Evolutionary conservation across 1,139 yeast genomes (phyloP), one percentile per base, ranked within the genome.

Genomic region (Suhomyces bokatorum): DNA sequence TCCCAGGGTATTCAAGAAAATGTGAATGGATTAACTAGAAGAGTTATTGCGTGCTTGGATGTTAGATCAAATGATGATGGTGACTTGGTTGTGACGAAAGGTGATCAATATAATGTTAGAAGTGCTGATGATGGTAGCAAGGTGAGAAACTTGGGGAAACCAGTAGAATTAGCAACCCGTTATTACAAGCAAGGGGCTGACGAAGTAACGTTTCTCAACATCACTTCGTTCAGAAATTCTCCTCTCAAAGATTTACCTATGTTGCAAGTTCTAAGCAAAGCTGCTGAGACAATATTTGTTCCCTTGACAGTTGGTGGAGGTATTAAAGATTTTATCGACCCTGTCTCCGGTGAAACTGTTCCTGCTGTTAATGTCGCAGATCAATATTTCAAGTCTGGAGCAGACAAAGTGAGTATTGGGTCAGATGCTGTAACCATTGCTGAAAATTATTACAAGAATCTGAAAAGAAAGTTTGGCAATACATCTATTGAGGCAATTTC

Each of bases 281-380:
- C 98, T 0, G 95, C 97, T 9, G 86, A 87, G 64, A 84, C 95
- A 0, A 87, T 93, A 40, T 93, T 93, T 67, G 99, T 93, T 12
- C 99, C 99, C 5, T 74, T 93, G 52, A 93, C 99, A 0, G 97
- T 93, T 36, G 99, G 99, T 35, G 99, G 99, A 43, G 99, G 99
- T 40, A 93, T 93, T 52, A 85, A 88, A 54, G 98, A 93, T 62
- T 80, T 88, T 57, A 74, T 78, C 27, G 98, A 93, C 56, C 95
- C 96, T 0, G 87, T 78, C 51, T 57, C 76, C 2, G 91, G 93
- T 20, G 80, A 83, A 16, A 55, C 67, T 5, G 82, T 88, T 13
- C 84, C 96, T 9, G 98, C 99, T 0, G 78, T 86, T 30, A 85
- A 90, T 46, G 96, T 93, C 13, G 99, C 99, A 0, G 81, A 88